Percentiles rank a stretch among this genome's conserved stretches.
Evolutionary conservation across 108 stramenopile genomes (phyloP).

Genomic region (Nitzschia inconspicua): DNA sequence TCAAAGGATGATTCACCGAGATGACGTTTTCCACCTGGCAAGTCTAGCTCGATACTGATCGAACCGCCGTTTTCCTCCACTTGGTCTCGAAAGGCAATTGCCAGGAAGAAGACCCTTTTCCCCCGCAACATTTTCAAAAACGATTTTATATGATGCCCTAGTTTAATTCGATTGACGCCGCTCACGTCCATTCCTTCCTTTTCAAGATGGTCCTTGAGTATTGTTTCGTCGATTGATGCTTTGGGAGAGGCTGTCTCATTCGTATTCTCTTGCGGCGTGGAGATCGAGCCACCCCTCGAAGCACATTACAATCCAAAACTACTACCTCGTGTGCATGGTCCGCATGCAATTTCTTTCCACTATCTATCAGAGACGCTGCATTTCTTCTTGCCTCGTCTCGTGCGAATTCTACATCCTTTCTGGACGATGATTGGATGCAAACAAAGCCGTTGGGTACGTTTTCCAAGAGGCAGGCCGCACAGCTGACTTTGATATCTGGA

Average conservation of each 20-base stretch:
- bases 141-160: slow-evolving; percentile 10
- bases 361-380: not conserved
- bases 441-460: slow-evolving; percentile 27
- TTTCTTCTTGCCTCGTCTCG: slow-evolving; percentile 2
- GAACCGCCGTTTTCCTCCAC: slow-evolving; percentile 12
- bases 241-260: not conserved
- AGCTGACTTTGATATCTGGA: slow-evolving; percentile 17
- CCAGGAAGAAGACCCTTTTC: not conserved
- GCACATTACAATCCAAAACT: not conserved
- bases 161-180: not conserved
- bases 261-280: not conserved
- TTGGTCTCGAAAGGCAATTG: not conserved
- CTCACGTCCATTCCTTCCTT: not conserved
- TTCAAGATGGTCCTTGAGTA: not conserved
- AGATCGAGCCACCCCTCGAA: not conserved
- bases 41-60: slow-evolving; percentile 16
- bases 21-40: slow-evolving; percentile 63
- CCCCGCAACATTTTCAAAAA: not conserved
- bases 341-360: not conserved
- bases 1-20: slow-evolving; percentile 47
- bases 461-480: slow-evolving; percentile 19
- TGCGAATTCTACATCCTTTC: not conserved
- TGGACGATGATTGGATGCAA: slow-evolving; percentile 10
- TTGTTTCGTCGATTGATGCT: not conserved
- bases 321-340: slow-evolving; percentile 2